Base-by-base conservation (phyloP, 2,329 filamentous ascomycete genomes). In the Epichloe elymi region DNA sequence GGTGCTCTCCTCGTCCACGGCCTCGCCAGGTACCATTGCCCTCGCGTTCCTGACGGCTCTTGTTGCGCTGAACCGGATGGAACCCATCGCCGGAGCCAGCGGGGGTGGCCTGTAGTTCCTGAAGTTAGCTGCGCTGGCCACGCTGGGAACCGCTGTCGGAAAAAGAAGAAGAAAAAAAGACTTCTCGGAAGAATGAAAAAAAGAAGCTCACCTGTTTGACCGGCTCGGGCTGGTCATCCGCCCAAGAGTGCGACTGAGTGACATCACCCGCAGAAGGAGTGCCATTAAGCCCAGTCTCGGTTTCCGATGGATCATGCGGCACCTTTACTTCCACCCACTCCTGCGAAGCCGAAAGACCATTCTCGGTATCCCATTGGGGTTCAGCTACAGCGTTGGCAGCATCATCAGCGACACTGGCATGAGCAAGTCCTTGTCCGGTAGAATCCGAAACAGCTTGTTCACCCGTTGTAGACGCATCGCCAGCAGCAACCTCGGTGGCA, bases 291-390 rank as follows among this genome's bases (percentile, higher is more conserved):
- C 79, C 80, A 38, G 75, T 80, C 55, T 93, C 86, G 5, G 85
- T 83, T 73, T 94, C 88, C 48, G 79, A 70, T 45, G 83, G 77
- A 61, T 90, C 80, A 51, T 84, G 80, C 48, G 87, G 80, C 43
- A 87, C 74, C 64, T 88, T 80, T 4, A 75, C 68, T 50, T 73
- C 68, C 54, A 94, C 84, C 79, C 87, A 93, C 57, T 90, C 86
- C 63, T 79, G 76, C 2, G 76, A 78, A 50, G 67, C 61, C 35
- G 68, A 67, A 52, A 68, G 59, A 48, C 72, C 69, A 55, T 73
- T 74, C 48, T 58, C 60, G 33, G 63, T 57, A 58, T 87, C 83
- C 83, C 82, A 87, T 57, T 83, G 79, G 56, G 74, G 77, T 62
- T 81, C 82, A 23, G 74, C 82, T 30, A 83, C 82, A 45, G 75